Conservation (phyloP, 495 filamentous ascomycete species). For the Cercophora sp. region DNA sequence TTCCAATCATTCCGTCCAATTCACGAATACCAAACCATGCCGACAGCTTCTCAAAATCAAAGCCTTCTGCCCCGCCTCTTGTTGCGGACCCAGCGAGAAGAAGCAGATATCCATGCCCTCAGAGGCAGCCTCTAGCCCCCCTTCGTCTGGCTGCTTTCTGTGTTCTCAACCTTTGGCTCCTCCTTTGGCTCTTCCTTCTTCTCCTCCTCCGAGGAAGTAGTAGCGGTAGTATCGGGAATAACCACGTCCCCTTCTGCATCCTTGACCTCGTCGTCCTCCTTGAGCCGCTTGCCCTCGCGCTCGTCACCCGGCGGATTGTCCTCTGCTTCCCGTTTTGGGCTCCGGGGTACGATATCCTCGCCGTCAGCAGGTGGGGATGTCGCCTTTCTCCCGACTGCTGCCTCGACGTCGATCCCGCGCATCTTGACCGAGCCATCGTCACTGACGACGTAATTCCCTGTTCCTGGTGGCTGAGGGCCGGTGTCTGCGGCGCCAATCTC, state of each 20-base stretch:
- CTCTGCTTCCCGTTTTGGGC: conserved; percentile 44
- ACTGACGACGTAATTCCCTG: conserved; percentile 21
- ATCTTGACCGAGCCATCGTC: conserved; percentile 31
- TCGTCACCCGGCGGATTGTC: conserved; percentile 37
- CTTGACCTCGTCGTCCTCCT: conserved; percentile 27
- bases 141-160: no score
- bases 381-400: conserved; percentile 45
- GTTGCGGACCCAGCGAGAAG: no score
- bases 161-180: no score
- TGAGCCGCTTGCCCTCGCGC: conserved; percentile 34
- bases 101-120: no score
- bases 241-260: conserved; percentile 21
- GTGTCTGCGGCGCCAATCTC: conserved; percentile 82
- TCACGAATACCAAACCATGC: no score
- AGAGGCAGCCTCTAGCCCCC: no score
- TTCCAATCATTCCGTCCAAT: no score
- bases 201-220: no score
- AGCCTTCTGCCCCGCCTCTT: no score
- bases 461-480: conserved; percentile 61
- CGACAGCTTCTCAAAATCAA: no score
- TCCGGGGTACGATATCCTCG: conserved; percentile 12
- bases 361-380: conserved; percentile 1
- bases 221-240: no score
- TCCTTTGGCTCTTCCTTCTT: no score
- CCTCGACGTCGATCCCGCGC: conserved; percentile 51